phyloP scores from a whole-genome alignment of 768 basidiomycete genomes.

The Gloeophyllum trabeum region DNA sequence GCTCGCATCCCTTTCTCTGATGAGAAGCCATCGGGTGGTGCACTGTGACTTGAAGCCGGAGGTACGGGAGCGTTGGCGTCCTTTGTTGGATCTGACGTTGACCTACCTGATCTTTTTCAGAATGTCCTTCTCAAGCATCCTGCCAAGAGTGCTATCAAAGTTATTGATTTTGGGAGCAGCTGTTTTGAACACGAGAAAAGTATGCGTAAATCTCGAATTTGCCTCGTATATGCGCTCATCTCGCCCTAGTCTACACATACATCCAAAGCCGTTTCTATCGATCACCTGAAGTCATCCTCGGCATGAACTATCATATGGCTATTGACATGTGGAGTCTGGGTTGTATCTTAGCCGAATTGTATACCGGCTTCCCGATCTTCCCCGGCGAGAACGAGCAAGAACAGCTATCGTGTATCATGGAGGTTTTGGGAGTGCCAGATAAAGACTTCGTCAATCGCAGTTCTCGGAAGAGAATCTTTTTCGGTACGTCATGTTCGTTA shows the following conservation, averaged over 20 bases:
- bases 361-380: conserved; percentile 97
- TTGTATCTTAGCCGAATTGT: conserved; percentile 94
- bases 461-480: conserved; percentile 89
- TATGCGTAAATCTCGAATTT: conserved; percentile 25
- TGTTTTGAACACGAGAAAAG: conserved; percentile 99
- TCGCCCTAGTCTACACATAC: conserved; percentile 83
- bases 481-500: conserved; percentile 45
- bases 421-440: conserved; percentile 92
- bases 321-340: conserved; percentile 99
- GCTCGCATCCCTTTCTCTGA: conserved; percentile 80
- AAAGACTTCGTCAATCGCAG: conserved; percentile 92
- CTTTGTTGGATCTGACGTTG: not conserved
- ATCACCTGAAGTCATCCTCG: conserved; percentile 98
- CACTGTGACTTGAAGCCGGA: conserved; percentile 99
- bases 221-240: conserved; percentile 6
- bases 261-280: conserved; percentile 99
- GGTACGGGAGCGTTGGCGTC: conserved; percentile 33
- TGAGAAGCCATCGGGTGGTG: conserved; percentile 95
- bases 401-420: conserved; percentile 98
- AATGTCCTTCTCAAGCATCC: conserved; percentile 93
- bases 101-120: conserved; percentile 30
- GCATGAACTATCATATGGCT: conserved; percentile 99
- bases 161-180: conserved; percentile 98
- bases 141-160: conserved; percentile 92
- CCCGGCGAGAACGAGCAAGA: conserved; percentile 99